Conservation (phyloP, 768 basidiomycete genomes). For the Lactifluus subvellereus region DNA sequence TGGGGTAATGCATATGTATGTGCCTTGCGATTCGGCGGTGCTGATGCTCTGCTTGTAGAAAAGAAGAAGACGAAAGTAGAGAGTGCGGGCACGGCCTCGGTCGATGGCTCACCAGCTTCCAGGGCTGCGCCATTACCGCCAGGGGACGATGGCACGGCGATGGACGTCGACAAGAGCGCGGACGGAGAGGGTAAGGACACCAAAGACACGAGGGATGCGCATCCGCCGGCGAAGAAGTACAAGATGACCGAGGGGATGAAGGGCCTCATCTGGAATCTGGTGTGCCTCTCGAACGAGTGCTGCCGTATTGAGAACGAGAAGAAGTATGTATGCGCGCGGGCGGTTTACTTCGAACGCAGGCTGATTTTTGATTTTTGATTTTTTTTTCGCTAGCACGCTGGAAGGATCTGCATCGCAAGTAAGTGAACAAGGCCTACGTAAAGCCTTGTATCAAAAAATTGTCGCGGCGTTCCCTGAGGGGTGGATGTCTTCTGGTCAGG, state of each 20-base stretch:
- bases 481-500: slow-evolving; percentile 83
- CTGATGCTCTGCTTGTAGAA: slow-evolving; percentile 33
- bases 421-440: slow-evolving; percentile 76
- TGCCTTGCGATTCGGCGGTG: no score
- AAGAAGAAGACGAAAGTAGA: slow-evolving; percentile 37
- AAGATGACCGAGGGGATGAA: slow-evolving; percentile 79
- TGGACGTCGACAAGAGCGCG: slow-evolving; percentile 28
- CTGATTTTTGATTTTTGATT: neutral
- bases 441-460: slow-evolving; percentile 80
- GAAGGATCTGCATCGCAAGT: slow-evolving; percentile 68
- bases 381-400: slow-evolving; percentile 34
- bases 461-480: slow-evolving; percentile 76
- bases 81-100: slow-evolving; percentile 26
- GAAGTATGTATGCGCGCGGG: slow-evolving; percentile 38
- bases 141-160: slow-evolving; percentile 26
- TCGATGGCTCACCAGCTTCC: slow-evolving; percentile 30
- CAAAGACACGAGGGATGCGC: slow-evolving; percentile 34
- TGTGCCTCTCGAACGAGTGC: slow-evolving; percentile 76
- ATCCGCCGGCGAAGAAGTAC: slow-evolving; percentile 73
- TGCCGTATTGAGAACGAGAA: slow-evolving; percentile 66
- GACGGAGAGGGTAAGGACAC: slow-evolving; percentile 33
- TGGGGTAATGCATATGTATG: slow-evolving; percentile 48
- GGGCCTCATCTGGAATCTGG: slow-evolving; percentile 70
- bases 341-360: neutral
- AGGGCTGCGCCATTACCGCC: slow-evolving; percentile 25